Conservation (phyloP, 192 early-diverging fungal species). For the Podila verticillata region DNA sequence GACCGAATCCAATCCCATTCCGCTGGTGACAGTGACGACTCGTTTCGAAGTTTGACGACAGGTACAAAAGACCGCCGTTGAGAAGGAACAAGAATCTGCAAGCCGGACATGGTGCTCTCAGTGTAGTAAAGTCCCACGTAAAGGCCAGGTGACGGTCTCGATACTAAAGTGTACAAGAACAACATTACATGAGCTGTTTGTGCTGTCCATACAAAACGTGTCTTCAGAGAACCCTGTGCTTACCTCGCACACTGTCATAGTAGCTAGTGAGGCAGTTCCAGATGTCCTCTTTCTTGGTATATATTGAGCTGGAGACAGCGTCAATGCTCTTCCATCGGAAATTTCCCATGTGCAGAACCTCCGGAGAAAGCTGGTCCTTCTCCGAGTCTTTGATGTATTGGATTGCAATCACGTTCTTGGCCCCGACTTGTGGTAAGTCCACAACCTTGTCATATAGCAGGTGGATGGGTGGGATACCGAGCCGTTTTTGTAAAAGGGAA, state of each 20-base stretch:
- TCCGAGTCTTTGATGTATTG: conserved; percentile 45
- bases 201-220: too few relatives aligned
- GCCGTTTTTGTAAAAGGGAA: conserved; percentile 20
- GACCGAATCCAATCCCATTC: conserved; percentile 59
- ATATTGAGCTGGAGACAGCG: conserved; percentile 31
- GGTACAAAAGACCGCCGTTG: conserved; percentile 57
- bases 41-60: conserved; percentile 49
- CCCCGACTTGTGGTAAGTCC: conserved; percentile 33
- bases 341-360: conserved; percentile 38
- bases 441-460: conserved; percentile 57
- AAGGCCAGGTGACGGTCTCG: conserved; percentile 53
- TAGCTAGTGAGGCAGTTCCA: conserved; percentile 37
- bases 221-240: too few relatives aligned
- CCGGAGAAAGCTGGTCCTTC: conserved; percentile 44
- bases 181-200: not conserved
- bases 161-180: conserved; percentile 15
- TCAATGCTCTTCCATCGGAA: conserved; percentile 55
- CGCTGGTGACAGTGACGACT: conserved; percentile 28
- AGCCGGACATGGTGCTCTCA: conserved; percentile 54
- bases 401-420: conserved; percentile 56
- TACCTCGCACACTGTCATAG: conserved; percentile 43
- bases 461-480: conserved; percentile 38
- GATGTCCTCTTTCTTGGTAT: conserved; percentile 37
- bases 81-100: conserved; percentile 55
- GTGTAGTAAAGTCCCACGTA: conserved; percentile 61